A percentile compares a stretch with the other conserved stretches of the same genome.
phyloP scores from a whole-genome alignment of 108 stramenopile genomes.

The Skeletonema costatum region DNA sequence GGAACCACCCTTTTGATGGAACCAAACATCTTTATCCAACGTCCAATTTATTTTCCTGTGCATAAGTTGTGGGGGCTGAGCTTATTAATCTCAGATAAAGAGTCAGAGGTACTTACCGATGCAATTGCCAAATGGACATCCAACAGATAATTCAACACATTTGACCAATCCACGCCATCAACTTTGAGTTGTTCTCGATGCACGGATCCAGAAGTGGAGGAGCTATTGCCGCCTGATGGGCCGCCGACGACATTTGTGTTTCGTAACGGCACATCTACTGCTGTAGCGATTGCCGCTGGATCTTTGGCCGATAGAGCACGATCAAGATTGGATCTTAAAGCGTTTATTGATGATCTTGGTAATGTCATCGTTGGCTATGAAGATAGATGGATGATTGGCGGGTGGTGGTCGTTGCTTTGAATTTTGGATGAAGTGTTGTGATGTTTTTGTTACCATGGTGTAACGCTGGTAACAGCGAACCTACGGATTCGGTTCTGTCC shows the following conservation, averaged over 20 bases:
- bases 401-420: no score
- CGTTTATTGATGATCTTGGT: constrained; percentile 21
- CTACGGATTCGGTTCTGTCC: no score
- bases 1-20: constrained; percentile 48
- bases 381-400: not conserved
- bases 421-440: no score
- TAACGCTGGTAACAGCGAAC: no score
- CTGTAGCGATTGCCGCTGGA: constrained; percentile 43
- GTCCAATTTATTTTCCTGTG: constrained; percentile 15
- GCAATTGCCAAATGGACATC: constrained; percentile 63
- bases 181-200: constrained; percentile 52
- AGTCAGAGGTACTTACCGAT: constrained; percentile 43
- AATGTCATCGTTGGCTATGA: constrained; percentile 26
- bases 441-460: not conserved
- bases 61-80: not conserved
- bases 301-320: constrained; percentile 42
- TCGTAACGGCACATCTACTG: constrained; percentile 43
- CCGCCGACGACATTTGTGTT: not conserved
- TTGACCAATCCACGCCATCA: constrained; percentile 64
- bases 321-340: constrained; percentile 37
- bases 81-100: not conserved
- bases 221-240: not conserved
- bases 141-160: constrained; percentile 57
- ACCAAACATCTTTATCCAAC: constrained; percentile 3
- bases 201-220: not conserved